These are phyloP conservation scores for Neurospora sp. DNA, from an alignment of 2,329 filamentous ascomycete species.

Conservation along the genomic window DNA sequence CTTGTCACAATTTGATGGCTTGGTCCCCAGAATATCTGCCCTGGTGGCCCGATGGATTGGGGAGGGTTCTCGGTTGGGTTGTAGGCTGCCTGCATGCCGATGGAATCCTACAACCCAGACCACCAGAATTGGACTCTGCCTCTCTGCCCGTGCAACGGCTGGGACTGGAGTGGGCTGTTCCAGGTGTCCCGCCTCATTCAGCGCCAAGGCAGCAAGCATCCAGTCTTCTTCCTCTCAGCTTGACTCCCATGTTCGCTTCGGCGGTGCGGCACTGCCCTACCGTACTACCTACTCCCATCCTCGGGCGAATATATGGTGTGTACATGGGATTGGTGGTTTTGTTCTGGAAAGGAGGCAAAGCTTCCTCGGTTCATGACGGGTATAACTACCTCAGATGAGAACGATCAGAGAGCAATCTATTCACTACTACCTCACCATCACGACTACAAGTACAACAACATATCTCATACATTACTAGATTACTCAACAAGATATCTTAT, in stretches of 20 bases:
- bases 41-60: neutral
- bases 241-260: neutral
- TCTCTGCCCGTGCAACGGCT: neutral
- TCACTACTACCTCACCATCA: neutral
- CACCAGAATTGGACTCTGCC: neutral
- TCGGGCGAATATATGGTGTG: neutral
- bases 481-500: neutral
- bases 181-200: neutral
- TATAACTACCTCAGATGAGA: neutral
- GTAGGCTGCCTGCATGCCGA: neutral
- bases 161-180: neutral
- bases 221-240: neutral
- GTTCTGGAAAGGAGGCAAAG: neutral
- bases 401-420: neutral
- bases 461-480: neutral
- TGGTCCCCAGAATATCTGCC: neutral
- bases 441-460: too few relatives aligned
- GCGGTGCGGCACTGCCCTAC: neutral
- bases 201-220: neutral
- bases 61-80: neutral
- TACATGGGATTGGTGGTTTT: neutral
- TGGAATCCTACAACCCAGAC: neutral
- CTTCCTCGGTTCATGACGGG: neutral
- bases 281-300: neutral
- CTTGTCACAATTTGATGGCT: neutral